phyloP scores from a whole-genome alignment of 169 alveolate species.

The Eimeria falciformis region DNA sequence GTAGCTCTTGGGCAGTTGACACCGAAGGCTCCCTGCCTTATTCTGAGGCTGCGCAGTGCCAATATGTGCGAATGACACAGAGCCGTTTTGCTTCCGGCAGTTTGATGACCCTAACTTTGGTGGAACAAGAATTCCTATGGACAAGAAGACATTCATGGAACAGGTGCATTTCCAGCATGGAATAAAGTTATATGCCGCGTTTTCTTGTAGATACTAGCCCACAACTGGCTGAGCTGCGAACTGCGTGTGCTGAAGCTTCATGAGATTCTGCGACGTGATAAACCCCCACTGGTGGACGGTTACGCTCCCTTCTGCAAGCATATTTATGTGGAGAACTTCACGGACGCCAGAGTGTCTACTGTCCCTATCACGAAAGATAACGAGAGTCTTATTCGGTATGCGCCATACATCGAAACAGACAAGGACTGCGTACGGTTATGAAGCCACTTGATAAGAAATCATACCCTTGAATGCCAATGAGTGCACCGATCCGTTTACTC shows the following conservation, averaged over 20 bases:
- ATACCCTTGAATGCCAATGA: background rate
- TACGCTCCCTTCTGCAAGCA: slow-evolving; percentile 99
- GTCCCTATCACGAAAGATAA: slow-evolving; percentile 94
- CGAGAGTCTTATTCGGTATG: slow-evolving; percentile 86
- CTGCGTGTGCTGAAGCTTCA: slow-evolving; percentile 49
- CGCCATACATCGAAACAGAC: background rate
- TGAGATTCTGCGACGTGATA: slow-evolving; percentile 79
- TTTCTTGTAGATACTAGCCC: no score
- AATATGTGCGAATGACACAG: slow-evolving; percentile 45
- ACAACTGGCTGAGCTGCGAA: background rate
- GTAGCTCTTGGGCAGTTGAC: no score
- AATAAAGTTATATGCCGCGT: no score
- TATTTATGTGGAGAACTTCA: slow-evolving; percentile 95
- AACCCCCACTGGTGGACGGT: slow-evolving; percentile 89
- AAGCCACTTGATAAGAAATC: background rate
- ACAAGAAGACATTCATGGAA: slow-evolving; percentile 33
- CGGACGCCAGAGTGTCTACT: slow-evolving; percentile 91
- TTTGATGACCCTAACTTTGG: slow-evolving; percentile 65
- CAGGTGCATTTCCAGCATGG: slow-evolving; percentile 34
- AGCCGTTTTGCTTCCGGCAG: slow-evolving; percentile 71
- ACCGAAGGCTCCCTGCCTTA: no score
- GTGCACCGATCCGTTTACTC: background rate
- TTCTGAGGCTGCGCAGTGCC: no score
- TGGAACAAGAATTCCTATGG: slow-evolving; percentile 67
- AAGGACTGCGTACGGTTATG: background rate